Percentiles rank a stretch among this genome's conserved stretches.
These are phyloP conservation scores for Niebla homalea DNA, from an alignment of 495 filamentous ascomycete species.

Conservation along the genomic window DNA sequence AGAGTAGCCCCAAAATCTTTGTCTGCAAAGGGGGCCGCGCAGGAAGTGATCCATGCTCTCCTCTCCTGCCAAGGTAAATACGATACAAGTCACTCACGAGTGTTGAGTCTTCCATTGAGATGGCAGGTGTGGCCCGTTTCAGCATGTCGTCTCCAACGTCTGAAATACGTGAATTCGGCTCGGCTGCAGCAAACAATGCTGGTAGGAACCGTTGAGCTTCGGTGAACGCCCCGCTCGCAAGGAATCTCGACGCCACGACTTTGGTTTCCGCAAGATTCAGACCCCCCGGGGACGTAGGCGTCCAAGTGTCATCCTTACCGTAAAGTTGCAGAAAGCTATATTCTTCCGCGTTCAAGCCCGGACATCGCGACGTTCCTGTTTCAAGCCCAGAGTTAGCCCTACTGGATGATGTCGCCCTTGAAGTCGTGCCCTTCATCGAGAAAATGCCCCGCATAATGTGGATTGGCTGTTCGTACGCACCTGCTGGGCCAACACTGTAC, in stretches of 20 bases:
- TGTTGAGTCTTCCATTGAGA: constrained; percentile 56
- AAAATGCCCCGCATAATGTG: too few species aligned
- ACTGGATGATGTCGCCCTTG: too few species aligned
- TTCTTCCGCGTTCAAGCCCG: constrained; percentile 58
- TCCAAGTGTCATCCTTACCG: constrained; percentile 57
- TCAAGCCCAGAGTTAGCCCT: not conserved
- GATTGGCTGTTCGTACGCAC: too few species aligned
- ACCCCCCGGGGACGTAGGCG: constrained; percentile 41
- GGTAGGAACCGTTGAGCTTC: constrained; percentile 73
- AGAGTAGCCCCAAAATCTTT: constrained; percentile 57
- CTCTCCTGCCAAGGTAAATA: constrained; percentile 47
- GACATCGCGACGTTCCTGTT: constrained; percentile 33
- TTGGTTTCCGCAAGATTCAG: constrained; percentile 56
- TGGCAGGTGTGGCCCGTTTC: constrained; percentile 51
- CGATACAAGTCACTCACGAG: constrained; percentile 52
- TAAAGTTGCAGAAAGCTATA: constrained; percentile 59
- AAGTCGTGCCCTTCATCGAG: too few species aligned
- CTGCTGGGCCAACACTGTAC: constrained; percentile 34
- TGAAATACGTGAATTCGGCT: constrained; percentile 67
- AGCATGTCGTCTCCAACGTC: constrained; percentile 72
- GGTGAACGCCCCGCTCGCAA: constrained; percentile 72
- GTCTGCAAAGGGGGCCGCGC: constrained; percentile 59
- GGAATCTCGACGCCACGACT: constrained; percentile 50
- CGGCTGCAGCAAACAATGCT: constrained; percentile 66
- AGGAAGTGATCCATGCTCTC: constrained; percentile 31